Evolutionary conservation across 2,329 filamentous ascomycete species (phyloP), one percentile per base, ranked within the genome.

Genomic region (Pseudogymnoascus sp.): DNA sequence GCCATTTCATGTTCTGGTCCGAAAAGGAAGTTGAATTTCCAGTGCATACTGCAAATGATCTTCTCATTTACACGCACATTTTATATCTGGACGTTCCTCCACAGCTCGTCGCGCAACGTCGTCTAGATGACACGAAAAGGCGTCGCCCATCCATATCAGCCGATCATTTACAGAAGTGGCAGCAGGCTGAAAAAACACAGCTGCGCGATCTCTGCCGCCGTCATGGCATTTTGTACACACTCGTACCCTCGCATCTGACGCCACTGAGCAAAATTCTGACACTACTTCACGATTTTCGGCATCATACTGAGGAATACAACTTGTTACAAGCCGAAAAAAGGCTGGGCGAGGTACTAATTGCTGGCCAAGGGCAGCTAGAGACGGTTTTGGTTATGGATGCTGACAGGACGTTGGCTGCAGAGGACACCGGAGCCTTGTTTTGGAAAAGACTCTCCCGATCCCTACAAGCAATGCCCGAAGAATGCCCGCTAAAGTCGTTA

Each of bases 331-430:
- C 17, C 17, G 17, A 17, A 17, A 17, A 17, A 17, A 17, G 17
- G 17, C 17, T 17, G 2, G 17, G 2, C 17, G 17, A 17, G 17
- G 17, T 17, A 1, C 17, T 17, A 17, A 17, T 1, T 17, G 17
- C 17, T 17, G 17, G 17, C 1, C 17, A 17, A 17, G 17, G 17
- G 17, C 17, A 17, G 17, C 5, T 76, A 7, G 66, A 80, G 47
- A 82, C 75, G 0, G 70, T 82, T 50, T 59, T 87, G 13, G 77
- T 86, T 0, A 54, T 88, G 2, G 84, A 88, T 63, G 84, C 72
- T 0, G 84, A 87, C 68, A 80, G 72, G 64, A 87, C 83, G 0
- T 69, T 88, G 60, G 70, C 76, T 4, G 61, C 76, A 0, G 64
- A 76, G 10, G 84, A 87, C 63, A 79, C 78, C 4, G 78, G 80